A percentile compares a stretch with the other conserved stretches of the same genome.
These are phyloP conservation scores for Saturnispora silvae DNA, from an alignment of 805 yeast genomes.

Conservation along the genomic window DNA sequence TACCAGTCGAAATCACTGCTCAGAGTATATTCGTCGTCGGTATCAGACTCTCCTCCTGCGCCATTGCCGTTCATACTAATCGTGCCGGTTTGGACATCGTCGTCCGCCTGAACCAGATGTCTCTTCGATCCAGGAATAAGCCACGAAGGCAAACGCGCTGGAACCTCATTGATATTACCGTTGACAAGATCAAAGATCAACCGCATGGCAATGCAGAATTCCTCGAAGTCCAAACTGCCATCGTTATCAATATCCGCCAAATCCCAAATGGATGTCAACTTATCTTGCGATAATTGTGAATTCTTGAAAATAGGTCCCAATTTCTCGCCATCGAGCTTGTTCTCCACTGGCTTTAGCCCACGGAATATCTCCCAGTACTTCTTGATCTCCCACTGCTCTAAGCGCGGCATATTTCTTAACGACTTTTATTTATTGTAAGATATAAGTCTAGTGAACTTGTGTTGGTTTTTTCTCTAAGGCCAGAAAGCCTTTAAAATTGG, in stretches of 20 bases:
- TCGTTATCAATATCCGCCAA: conserved; percentile 88
- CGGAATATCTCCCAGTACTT: conserved; percentile 97
- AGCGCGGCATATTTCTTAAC: conserved; percentile 36
- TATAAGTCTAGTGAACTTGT: not conserved
- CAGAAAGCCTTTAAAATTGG: not conserved
- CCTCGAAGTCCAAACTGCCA: conserved; percentile 90
- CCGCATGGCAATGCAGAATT: conserved; percentile 95
- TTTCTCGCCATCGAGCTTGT: conserved; percentile 73
- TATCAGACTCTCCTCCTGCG: no score
- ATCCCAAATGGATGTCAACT: conserved; percentile 81
- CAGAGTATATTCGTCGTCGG: conserved; percentile 54
- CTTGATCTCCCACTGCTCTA: conserved; percentile 92
- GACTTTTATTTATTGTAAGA: not conserved
- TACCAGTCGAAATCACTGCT: conserved; percentile 88
- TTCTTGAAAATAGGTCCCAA: conserved; percentile 82
- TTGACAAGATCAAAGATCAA: conserved; percentile 85
- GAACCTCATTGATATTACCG: conserved; percentile 47
- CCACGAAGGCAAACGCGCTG: conserved; percentile 78
- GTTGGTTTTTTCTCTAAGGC: not conserved
- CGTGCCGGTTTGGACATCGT: conserved; percentile 35
- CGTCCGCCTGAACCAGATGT: conserved; percentile 76
- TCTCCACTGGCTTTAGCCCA: conserved; percentile 73
- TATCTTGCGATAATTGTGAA: conserved; percentile 69
- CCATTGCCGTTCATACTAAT: conserved; percentile 23
- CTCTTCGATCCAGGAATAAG: conserved; percentile 82